Percentiles rank a stretch among this genome's conserved stretches.
Conservation (phyloP, 1,284 basidiomycete genomes). For the Austroboletus rostrupii region DNA sequence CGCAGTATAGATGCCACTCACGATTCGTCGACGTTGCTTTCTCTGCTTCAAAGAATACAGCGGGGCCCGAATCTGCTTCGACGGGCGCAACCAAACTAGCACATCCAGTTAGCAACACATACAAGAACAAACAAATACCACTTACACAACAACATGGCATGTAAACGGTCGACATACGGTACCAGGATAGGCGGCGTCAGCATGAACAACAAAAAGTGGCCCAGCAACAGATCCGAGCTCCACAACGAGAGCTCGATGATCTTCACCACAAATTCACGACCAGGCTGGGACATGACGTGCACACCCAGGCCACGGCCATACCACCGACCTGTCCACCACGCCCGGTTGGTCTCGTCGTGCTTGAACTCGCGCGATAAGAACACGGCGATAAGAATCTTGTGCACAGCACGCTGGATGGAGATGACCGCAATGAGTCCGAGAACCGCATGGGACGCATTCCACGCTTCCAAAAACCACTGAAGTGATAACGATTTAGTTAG, state of each 20-base stretch:
- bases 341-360: constrained; percentile 93
- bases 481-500: not conserved
- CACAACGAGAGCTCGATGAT: constrained; percentile 95
- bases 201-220: constrained; percentile 80
- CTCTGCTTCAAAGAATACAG: constrained; percentile 94
- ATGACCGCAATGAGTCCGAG: constrained; percentile 84
- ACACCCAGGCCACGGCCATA: constrained; percentile 86
- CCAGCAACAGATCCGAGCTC: constrained; percentile 86
- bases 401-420: constrained; percentile 84
- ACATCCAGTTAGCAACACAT: constrained; percentile 4
- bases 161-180: constrained; percentile 82
- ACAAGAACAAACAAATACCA: constrained; percentile 2
- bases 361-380: constrained; percentile 95
- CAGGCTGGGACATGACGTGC: constrained; percentile 88
- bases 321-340: constrained; percentile 99
- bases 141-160: constrained; percentile 87
- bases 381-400: constrained; percentile 90
- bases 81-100: constrained; percentile 82
- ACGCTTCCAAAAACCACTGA: constrained; percentile 95
- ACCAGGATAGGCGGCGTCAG: constrained; percentile 82
- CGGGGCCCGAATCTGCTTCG: constrained; percentile 92
- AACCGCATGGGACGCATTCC: constrained; percentile 93
- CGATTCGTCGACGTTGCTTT: constrained; percentile 87
- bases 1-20: constrained; percentile 35
- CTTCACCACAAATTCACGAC: constrained; percentile 94